These are phyloP conservation scores for Gossypium stocksii DNA, from an alignment of 345 rosid genomes.

Conservation along the genomic window DNA sequence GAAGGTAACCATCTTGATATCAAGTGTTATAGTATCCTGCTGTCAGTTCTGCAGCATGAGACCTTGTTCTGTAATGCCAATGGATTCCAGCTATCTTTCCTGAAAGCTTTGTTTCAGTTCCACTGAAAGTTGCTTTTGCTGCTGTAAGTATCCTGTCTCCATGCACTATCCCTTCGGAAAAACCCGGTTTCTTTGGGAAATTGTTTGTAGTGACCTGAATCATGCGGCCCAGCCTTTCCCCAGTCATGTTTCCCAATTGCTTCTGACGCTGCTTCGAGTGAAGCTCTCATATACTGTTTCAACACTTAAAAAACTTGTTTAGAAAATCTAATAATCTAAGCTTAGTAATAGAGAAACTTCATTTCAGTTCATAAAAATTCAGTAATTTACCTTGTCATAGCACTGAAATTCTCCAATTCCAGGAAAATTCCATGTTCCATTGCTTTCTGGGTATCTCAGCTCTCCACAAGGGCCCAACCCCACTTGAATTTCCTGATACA, in stretches of 20 bases:
- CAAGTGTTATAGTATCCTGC: slow-evolving; percentile 86
- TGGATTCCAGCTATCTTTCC: slow-evolving; percentile 90
- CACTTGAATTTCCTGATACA: slow-evolving; percentile 71
- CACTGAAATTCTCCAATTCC: slow-evolving; percentile 98
- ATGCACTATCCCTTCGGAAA: slow-evolving; percentile 63
- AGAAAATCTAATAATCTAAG: slow-evolving; percentile 5
- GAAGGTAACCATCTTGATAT: slow-evolving; percentile 63
- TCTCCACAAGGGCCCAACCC: slow-evolving; percentile 99
- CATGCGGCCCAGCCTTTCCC: slow-evolving; percentile 80
- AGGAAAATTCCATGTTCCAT: slow-evolving; percentile 86
- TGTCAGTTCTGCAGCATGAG: slow-evolving; percentile 89
- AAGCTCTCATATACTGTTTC: slow-evolving; percentile 79
- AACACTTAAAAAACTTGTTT: slow-evolving; percentile 15
- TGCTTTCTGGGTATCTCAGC: slow-evolving; percentile 87
- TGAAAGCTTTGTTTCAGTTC: slow-evolving; percentile 60
- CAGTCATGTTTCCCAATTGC: slow-evolving; percentile 53
- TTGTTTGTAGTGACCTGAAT: slow-evolving; percentile 81
- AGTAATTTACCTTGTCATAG: slow-evolving; percentile 74
- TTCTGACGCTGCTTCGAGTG: slow-evolving; percentile 76
- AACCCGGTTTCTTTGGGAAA: slow-evolving; percentile 81
- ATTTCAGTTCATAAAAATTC: slow-evolving; percentile 6
- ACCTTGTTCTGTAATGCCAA: slow-evolving; percentile 89
- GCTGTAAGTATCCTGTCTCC: slow-evolving; percentile 71
- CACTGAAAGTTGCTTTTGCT: slow-evolving; percentile 62
- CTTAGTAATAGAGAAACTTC: not conserved